A percentile compares a stretch with the other conserved stretches of the same genome.
Conservation (phyloP, 495 filamentous ascomycete genomes). For the Aspergillus bridgeri region DNA sequence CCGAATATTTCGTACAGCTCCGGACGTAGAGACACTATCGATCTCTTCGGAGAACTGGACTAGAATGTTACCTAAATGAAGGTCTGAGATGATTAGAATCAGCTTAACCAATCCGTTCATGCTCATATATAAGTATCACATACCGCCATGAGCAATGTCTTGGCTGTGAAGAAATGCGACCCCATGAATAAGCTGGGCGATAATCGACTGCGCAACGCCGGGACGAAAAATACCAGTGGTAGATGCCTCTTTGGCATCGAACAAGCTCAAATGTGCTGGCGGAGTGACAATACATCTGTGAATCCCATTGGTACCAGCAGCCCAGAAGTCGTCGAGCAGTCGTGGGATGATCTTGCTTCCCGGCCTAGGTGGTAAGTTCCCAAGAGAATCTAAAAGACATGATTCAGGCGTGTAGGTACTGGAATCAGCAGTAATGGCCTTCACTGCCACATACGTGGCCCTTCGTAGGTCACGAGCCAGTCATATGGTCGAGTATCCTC, state of each 20-base stretch:
- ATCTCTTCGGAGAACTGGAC: constrained; percentile 16
- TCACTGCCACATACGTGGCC: constrained; percentile 19
- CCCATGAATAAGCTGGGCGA: constrained; percentile 27
- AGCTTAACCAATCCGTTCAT: too few species aligned
- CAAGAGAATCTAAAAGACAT: constrained; percentile 12
- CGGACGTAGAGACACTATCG: constrained; percentile 13
- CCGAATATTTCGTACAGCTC: constrained; percentile 21
- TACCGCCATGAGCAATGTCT: constrained; percentile 32
- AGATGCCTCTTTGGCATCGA: constrained; percentile 22
- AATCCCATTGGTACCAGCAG: constrained; percentile 37
- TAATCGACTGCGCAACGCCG: constrained; percentile 24
- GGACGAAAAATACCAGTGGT: constrained; percentile 21
- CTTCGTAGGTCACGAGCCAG: constrained; percentile 32
- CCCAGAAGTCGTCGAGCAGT: constrained; percentile 35
- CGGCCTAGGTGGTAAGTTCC: constrained; percentile 6
- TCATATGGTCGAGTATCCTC: constrained; percentile 45
- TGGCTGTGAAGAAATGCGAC: constrained; percentile 28
- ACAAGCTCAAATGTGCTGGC: constrained; percentile 22
- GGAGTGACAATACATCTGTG: constrained; percentile 42
- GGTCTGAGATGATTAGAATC: too few species aligned
- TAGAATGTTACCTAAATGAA: constrained; percentile 26
- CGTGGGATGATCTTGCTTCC: constrained; percentile 22
- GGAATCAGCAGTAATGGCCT: constrained; percentile 20
- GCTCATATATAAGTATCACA: constrained; percentile 4
- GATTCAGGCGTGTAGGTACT: constrained; percentile 11